These are phyloP conservation scores for Capsella bursapastoris DNA, from an alignment of 345 rosid genomes.

Conservation along the genomic window DNA sequence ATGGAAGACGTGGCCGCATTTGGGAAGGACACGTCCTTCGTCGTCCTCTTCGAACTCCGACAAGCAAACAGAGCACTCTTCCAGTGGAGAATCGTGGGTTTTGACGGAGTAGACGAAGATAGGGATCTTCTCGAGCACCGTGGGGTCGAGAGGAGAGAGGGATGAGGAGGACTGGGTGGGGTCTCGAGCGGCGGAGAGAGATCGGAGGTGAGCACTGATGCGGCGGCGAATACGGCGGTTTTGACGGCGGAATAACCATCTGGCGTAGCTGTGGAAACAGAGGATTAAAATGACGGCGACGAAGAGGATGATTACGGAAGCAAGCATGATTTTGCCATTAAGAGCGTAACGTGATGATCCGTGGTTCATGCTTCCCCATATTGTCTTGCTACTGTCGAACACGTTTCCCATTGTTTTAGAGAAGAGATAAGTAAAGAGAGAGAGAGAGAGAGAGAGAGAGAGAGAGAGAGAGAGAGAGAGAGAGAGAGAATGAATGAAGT, in stretches of 20 bases:
- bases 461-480: not conserved
- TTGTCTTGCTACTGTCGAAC: slow-evolving; percentile 12
- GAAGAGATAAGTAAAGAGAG: not conserved
- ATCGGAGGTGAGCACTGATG: slow-evolving; percentile 40
- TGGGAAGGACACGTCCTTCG: slow-evolving; percentile 68
- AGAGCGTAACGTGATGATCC: slow-evolving; percentile 41
- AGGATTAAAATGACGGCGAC: slow-evolving; percentile 51
- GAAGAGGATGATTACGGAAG: slow-evolving; percentile 60
- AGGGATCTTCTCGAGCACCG: slow-evolving; percentile 60
- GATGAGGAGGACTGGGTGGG: slow-evolving; percentile 35
- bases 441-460: slow-evolving; percentile 6
- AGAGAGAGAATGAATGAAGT: not conserved
- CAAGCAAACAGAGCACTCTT: slow-evolving; percentile 76
- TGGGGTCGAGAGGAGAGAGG: slow-evolving; percentile 53
- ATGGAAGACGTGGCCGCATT: slow-evolving; percentile 77
- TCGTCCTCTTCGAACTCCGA: slow-evolving; percentile 77
- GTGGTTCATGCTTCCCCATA: slow-evolving; percentile 30
- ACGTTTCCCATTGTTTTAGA: slow-evolving; percentile 32
- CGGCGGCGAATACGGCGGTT: slow-evolving; percentile 53
- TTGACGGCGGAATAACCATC: slow-evolving; percentile 53
- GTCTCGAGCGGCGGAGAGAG: slow-evolving; percentile 40
- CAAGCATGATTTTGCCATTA: slow-evolving; percentile 68
- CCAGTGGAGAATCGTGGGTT: slow-evolving; percentile 32
- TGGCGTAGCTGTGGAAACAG: slow-evolving; percentile 66
- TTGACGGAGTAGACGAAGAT: slow-evolving; percentile 50